Percentiles rank a stretch among this genome's conserved stretches.
Evolutionary conservation across 208 protist species (phyloP).

Genomic region (Trypanosomatidae sp.): DNA sequence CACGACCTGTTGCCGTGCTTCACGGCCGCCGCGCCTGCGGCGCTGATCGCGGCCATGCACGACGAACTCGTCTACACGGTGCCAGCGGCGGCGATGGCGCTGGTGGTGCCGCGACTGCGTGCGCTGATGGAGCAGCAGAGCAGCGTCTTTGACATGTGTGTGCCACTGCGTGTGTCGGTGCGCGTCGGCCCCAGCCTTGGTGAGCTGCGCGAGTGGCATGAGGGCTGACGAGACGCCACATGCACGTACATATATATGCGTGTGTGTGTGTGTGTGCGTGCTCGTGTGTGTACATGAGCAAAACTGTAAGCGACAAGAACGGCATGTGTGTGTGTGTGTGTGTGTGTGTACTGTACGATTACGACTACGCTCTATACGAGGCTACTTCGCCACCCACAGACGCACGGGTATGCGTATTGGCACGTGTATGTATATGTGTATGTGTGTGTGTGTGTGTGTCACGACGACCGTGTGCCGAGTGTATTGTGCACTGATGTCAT

Average conservation of each 20-base stretch:
- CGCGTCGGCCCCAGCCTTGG: constrained; percentile 35
- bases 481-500: too few relatives aligned
- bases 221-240: neutral
- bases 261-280: neutral
- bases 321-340: too few relatives aligned
- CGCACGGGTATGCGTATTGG: too few relatives aligned
- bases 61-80: constrained; percentile 80
- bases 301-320: neutral
- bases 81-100: constrained; percentile 11
- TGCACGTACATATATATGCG: constrained; percentile 1
- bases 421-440: too few relatives aligned
- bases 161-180: constrained; percentile 53
- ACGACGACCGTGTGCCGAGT: too few relatives aligned
- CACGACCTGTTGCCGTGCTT: constrained; percentile 35
- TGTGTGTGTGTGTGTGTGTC: too few relatives aligned
- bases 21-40: constrained; percentile 30
- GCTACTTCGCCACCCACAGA: too few relatives aligned
- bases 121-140: constrained; percentile 33
- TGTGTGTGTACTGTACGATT: too few relatives aligned
- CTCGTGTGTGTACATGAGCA: neutral
- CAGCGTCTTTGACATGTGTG: constrained; percentile 10
- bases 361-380: too few relatives aligned
- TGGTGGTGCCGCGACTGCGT: constrained; percentile 28
- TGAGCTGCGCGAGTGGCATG: constrained; percentile 16
- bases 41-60: constrained; percentile 56